Evolutionary conservation across 164 flowering plant species (phyloP).

Genomic region (Malania oleifera): DNA sequence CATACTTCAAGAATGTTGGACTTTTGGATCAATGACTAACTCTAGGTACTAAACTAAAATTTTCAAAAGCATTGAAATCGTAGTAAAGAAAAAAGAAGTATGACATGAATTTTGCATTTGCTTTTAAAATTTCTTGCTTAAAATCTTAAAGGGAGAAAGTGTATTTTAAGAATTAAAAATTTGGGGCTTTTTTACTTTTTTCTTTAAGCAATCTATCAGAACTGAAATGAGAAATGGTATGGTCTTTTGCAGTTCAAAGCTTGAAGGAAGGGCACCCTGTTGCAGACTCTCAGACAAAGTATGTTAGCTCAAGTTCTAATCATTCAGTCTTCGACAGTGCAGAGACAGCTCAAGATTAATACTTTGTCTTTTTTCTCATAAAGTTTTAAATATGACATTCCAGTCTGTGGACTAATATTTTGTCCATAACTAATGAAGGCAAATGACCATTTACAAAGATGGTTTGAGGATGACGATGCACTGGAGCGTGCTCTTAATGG

Average conservation of each 20-base stretch:
- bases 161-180: too few relatives aligned
- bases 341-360: background rate
- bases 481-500: constrained; percentile 79
- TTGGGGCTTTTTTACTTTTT: too few relatives aligned
- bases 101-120: too few relatives aligned
- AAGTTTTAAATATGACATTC: background rate
- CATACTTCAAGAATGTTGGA: background rate
- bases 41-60: too few relatives aligned
- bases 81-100: too few relatives aligned
- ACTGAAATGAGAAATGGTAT: background rate
- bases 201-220: too few relatives aligned
- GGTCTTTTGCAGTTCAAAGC: constrained; percentile 60
- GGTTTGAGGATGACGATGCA: constrained; percentile 94
- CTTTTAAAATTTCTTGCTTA: too few relatives aligned
- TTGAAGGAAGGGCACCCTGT: constrained; percentile 71
- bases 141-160: too few relatives aligned
- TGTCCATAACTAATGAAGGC: constrained; percentile 42
- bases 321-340: background rate
- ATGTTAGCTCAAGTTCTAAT: constrained; percentile 20
- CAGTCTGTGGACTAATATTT: constrained; percentile 9
- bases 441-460: constrained; percentile 50
- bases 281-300: constrained; percentile 94
- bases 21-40: too few relatives aligned
- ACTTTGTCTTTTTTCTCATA: background rate
- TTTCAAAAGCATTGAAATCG: too few relatives aligned